A percentile compares a stretch with the other conserved stretches of the same genome.
Evolutionary conservation across 805 yeast genomes (phyloP).

Genomic region (Priceomyces castillae): DNA sequence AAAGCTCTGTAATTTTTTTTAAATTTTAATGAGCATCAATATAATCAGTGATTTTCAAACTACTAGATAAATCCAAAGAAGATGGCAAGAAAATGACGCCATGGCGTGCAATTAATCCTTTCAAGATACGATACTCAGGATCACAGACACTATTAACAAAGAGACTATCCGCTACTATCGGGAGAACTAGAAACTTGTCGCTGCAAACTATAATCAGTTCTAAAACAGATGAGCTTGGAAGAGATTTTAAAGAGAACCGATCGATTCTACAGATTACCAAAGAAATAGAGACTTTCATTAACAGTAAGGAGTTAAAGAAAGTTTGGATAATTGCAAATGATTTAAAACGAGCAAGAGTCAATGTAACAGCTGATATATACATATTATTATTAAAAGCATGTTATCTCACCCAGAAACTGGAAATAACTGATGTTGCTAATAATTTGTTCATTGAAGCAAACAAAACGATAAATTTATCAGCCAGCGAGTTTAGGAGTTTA

Average conservation of each 20-base stretch:
- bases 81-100: not conserved
- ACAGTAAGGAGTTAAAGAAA: not conserved
- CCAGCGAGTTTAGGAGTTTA: constrained; percentile 2
- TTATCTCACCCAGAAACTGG: not conserved
- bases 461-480: not conserved
- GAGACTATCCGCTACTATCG: no score
- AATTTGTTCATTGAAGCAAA: constrained; percentile 5
- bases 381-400: constrained; percentile 4
- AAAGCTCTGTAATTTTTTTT: not conserved
- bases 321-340: constrained; percentile 5
- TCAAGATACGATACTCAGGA: no score
- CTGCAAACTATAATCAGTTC: no score
- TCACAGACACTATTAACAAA: no score
- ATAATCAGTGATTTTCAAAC: no score
- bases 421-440: constrained; percentile 2
- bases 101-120: no score
- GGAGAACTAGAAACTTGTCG: no score
- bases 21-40: not conserved
- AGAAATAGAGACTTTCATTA: not conserved
- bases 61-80: no score
- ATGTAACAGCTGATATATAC: constrained; percentile 3
- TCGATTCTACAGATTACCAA: not conserved
- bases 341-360: not conserved
- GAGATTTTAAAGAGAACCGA: not conserved
- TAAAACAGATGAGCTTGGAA: no score